A percentile compares a stretch with the other conserved stretches of the same genome.
phyloP scores from a whole-genome alignment of 2,329 filamentous ascomycete species.

The Penicillium sp. region DNA sequence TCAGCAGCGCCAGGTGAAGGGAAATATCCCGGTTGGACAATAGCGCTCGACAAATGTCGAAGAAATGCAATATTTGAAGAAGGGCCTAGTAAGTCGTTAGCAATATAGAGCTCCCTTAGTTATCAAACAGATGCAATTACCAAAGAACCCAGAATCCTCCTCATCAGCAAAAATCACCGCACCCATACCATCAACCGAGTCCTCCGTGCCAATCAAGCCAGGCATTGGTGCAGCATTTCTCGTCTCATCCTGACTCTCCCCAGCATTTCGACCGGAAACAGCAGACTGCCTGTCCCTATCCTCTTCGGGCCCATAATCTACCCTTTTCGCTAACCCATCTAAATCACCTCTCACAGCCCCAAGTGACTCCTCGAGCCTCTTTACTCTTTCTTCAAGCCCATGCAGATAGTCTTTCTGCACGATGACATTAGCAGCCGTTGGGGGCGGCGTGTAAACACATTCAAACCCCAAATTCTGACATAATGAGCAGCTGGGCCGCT shows the following conservation, averaged over 20 bases:
- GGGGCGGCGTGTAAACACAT: slow-evolving; percentile 43
- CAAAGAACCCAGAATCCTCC: slow-evolving; percentile 38
- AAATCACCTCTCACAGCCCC: background rate
- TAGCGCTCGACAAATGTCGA: slow-evolving; percentile 19
- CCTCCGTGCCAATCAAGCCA: slow-evolving; percentile 12
- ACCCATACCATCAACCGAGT: slow-evolving; percentile 38
- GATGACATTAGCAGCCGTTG: slow-evolving; percentile 39
- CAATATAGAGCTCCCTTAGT: background rate
- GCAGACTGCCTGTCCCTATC: background rate
- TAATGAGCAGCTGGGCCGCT: slow-evolving; percentile 43
- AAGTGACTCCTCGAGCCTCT: slow-evolving; percentile 24
- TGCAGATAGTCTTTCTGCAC: slow-evolving; percentile 38
- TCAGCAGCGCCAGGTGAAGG: slow-evolving; percentile 6
- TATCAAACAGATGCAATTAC: slow-evolving; percentile 14
- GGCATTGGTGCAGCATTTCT: background rate
- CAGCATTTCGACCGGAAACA: background rate
- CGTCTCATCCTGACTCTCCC: background rate
- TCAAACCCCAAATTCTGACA: slow-evolving; percentile 45
- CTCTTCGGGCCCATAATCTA: background rate
- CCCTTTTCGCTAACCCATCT: background rate
- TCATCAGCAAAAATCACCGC: slow-evolving; percentile 39
- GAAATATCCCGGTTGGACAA: slow-evolving; percentile 15
- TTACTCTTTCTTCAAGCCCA: slow-evolving; percentile 13
- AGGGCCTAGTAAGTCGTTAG: slow-evolving; percentile 10
- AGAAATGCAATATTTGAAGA: slow-evolving; percentile 30